Base-by-base conservation (phyloP, 306 rosid species). In the Ceratonia siliqua region DNA sequence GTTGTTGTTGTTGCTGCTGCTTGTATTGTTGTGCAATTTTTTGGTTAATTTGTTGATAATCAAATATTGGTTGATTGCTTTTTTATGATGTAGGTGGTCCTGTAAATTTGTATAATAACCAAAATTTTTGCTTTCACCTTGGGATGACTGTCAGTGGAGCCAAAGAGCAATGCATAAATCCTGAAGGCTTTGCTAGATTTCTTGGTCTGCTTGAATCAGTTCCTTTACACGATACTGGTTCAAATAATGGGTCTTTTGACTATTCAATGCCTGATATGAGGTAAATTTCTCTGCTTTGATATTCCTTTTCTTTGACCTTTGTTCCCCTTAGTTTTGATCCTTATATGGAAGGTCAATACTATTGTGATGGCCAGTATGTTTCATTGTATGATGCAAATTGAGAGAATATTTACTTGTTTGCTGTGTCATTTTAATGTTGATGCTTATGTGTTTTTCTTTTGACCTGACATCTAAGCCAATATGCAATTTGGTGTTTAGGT, bases 161-260 rank as follows among this genome's bases (percentile, higher is more conserved):
- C 56, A 85, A 84, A 57, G 90, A 85, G 64, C 94, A 88, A 68
- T 91, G 98, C 89, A 82, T 80, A 81, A 91, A 87, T 80, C 90
- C 95, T 50, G 97, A 89, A 84, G 92, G 90, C 73, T 87, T 94
- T 83, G 84, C 94, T 61, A 88, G 79, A 88, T 89, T 94, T 75
- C 68, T 94, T 83, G 89, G 91, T 76, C 80, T 94, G 79, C 92
- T 94, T 18, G 93, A 88, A 88, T 91, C 97, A 58, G 87, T 94
- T 78, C 98, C 98, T 85, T 85, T 94, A 68, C 85, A 89, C 35
- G 94, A 88, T 80, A 73, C 85, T 59, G 85, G 85, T 82, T 80
- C 92, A 62, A 74, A 65, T 48, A 78, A 91, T 82, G 87, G 83
- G 67, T 89, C 93, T 70, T 86, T 79, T 74, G 94, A 90, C 50